Evolutionary conservation across 1,284 basidiomycete species (phyloP), one percentile per base, ranked within the genome.

Genomic region (Cystobasidium pallidum): DNA sequence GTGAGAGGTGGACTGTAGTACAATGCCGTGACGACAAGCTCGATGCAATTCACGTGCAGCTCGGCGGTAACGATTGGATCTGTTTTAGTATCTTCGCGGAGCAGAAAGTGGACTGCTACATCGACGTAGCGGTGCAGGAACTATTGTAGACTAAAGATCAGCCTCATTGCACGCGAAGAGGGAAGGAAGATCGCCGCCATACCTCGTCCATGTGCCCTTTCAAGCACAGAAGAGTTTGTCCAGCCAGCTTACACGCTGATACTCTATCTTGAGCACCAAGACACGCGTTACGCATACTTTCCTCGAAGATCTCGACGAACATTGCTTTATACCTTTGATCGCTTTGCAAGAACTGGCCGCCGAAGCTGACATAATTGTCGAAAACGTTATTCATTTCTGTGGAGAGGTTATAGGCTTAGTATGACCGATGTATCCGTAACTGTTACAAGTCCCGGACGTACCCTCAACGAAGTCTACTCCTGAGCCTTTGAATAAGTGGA

Each of bases 321-420:
- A 92, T 92, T 76, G 87, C 85, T 78, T 88, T 86, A 82, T 94
- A 93, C 76, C 92, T 89, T 0, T 86, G 81, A 62, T 87, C 88
- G 39, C 85, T 79, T 77, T 88, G 88, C 81, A 95, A 88, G 15
- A 87, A 83, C 15, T 92, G 89, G 21, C 86, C 84, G 11, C 92
- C 92, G 79, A 88, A 94, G 15, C 90, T 91, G 65, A 95, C 85
- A 80, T 92, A 91, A 84, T 95, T 95, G 83, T 94, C 91, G 68
- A 95, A 82, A 2, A 90, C 88, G 8, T 91, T 90, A 52, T 93
- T 85, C 91, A 94, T 94, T 80, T 95, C 92, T 90, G 77, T 57
- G n/a, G 62, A 66, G n/a, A 24, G 36, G 36, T 39, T 39, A 39
- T 13, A 39, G 36, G 13, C 36, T 39, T 13, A 39, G 36, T 13